Base-by-base conservation (phyloP, 345 rosid genomes). In the Cardamine resedifolia region DNA sequence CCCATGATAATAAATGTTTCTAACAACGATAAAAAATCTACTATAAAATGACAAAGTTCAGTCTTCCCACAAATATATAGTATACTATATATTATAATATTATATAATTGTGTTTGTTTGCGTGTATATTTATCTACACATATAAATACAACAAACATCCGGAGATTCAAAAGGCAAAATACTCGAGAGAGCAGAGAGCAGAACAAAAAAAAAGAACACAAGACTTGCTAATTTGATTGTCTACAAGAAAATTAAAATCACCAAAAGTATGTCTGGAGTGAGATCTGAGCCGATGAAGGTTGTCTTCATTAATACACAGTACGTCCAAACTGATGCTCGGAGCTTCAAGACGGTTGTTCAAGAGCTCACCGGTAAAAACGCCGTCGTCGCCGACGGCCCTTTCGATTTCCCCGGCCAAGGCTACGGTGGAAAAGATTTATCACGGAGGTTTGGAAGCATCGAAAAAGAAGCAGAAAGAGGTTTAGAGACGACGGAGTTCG, bases 261-360 rank as follows among this genome's bases (percentile, higher is more conserved):
- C 11, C 26, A 36, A 65, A 74, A 74, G 12, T 7, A 75, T 75
- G 79, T 69, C 79, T 6, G 30, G 59, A 53, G 58, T 68, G 34
- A 68, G 79, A 75, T 68, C 79, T 18, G 79, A 62, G 58, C 79
- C 70, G 36, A 84, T 81, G 52, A 88, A 84, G 21, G 87, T 88
- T 10, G 82, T 81, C 31, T 74, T 84, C 9, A 82, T 87, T 0
- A 82, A 85, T 69, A 87, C 92, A 28, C 86, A 63, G 60, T 81
- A 84, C 68, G 84, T 87, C 0, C 80, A 82, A 58, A 68, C 88
- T 7, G 90, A 85, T 53, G 57, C 85, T 14, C 19, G n/a, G 55
- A 85, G 80, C 77, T 87, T 87, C 84, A 87, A 85, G 52, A 72
- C 87, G 0, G 87, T 87, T 50, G 92, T 87, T 73, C 92, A 87